These are phyloP conservation scores for Populus trichocarpa DNA, from an alignment of 441 rosid genomes.

Conservation along the genomic window DNA sequence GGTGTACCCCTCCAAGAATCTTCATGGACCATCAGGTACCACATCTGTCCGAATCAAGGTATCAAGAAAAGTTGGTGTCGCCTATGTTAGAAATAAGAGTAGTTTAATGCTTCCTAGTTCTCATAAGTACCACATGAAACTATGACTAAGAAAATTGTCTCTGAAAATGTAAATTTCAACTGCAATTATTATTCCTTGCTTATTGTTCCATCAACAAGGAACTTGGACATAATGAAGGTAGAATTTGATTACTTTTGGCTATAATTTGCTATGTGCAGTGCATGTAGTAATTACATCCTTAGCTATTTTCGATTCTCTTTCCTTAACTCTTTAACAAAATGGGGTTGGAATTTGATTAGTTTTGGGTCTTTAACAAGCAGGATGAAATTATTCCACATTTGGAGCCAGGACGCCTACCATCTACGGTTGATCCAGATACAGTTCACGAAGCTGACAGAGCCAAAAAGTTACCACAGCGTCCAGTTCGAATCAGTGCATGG, in stretches of 20 bases:
- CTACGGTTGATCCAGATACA: constrained; percentile 78
- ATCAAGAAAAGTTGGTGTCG: neutral
- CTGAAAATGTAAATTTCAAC: neutral
- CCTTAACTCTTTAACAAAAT: neutral
- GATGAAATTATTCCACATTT: constrained; percentile 87
- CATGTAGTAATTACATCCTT: neutral
- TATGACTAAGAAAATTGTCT: neutral
- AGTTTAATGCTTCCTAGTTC: neutral
- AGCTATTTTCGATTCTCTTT: constrained; percentile 2
- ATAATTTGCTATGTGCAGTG: neutral
- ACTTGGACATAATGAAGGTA: neutral
- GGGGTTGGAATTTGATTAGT: neutral
- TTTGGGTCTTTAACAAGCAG: constrained; percentile 33
- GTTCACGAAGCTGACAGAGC: constrained; percentile 44
- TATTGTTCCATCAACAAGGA: neutral
- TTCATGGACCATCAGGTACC: constrained; percentile 93
- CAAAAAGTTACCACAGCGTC: constrained; percentile 63
- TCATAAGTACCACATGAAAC: neutral
- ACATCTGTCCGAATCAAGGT: neutral
- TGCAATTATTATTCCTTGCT: neutral
- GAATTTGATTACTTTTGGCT: neutral
- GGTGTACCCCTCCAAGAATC: constrained; percentile 97
- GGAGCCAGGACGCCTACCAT: constrained; percentile 77
- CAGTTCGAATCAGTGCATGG: constrained; percentile 90
- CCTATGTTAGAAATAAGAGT: neutral